Evolutionary conservation across 805 yeast species (phyloP), one percentile per base, ranked within the genome.

Genomic region (Saccharomyces jurei): DNA sequence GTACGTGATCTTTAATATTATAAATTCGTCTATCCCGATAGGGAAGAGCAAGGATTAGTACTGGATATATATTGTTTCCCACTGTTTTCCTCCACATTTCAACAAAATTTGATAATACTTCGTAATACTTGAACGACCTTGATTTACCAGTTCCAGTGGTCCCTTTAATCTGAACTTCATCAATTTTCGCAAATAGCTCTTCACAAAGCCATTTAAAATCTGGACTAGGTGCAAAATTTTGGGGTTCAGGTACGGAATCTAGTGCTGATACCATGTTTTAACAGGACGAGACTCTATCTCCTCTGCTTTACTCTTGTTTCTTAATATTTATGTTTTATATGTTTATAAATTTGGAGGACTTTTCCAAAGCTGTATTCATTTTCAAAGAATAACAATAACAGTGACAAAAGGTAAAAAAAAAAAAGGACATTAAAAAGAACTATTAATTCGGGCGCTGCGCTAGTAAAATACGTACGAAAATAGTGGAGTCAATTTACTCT

Each of bases 61-160:
- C 84, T 0, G 92, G 91, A 60, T 77, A 83, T 2, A 90, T 76
- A 66, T 90, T 78, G 17, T 75, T 68, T 0, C 89, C 89, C 0
- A 84, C 83, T 1, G 74, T 69, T 14, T 59, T 60, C 41, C 82
- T 68, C 86, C 87, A 85, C 41, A 73, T 65, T 4, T 64, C 63
- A 30, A 82, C 70, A 62, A 82, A 85, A 17, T 60, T 58, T 0
- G 61, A 54, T 2, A 81, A 67, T 0, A 72, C 58, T 22, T 68
- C 63, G 5, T 61, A 52, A 49, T 67, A 65, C 41, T 58, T 58
- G 36, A 54, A 50, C 52, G 62, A 52, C 14, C 56, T 50, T 3
- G 70, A 58, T 50, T 62, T 66, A 2, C 53, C 53, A 26, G 57
- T 41, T 14, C 55, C 52, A 3, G 27, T 5, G 6, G 21, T 46